Evolutionary conservation across 345 rosid species (phyloP), one percentile per base, ranked within the genome.

Genomic region (Draba incana): DNA sequence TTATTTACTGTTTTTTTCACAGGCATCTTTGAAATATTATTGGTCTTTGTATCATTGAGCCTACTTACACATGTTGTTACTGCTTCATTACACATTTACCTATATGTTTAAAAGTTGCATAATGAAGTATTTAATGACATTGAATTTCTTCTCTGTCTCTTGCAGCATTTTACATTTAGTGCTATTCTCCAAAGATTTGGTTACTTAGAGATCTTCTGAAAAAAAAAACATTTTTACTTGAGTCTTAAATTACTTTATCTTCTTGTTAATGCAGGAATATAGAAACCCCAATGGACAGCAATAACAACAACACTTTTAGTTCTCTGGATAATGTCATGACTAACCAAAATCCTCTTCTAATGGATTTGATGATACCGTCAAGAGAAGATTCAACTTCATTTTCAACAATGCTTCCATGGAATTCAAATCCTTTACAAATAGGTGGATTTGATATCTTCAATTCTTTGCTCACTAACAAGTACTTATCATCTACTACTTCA

Each of bases 241-340:
- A 2, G 62, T 38, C 35, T 68, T 61, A 4, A 68, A 35, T 39
- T 28, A 53, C 45, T 62, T 68, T 33, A 5, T 64, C 20, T 24
- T 37, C n/a, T 14, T 75, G 65, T 31, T 55, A 48, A 47, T 63
- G 79, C 79, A 75, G 75, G 49, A 49, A 39, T 57, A 39, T 14
- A 54, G 59, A 68, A 39, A 55, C 47, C 75, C 60, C 57, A 51
- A 64, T 59, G 77, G 73, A 69, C 67, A 85, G 84, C 88, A 67
- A 78, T 80, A 77, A 80, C 88, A 67, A 78, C 81, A 77, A 80
- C 74, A 74, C 79, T 81, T 83, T 78, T 31, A 57, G 71, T 71
- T 75, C 76, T 76, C 71, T 78, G 11, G 55, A 69, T 12, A 77
- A 80, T 62, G 79, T 71, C 74, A 58, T 60, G 59, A 42, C 69